Conservation (phyloP, 805 yeast genomes). For the Pichia eremophila region DNA sequence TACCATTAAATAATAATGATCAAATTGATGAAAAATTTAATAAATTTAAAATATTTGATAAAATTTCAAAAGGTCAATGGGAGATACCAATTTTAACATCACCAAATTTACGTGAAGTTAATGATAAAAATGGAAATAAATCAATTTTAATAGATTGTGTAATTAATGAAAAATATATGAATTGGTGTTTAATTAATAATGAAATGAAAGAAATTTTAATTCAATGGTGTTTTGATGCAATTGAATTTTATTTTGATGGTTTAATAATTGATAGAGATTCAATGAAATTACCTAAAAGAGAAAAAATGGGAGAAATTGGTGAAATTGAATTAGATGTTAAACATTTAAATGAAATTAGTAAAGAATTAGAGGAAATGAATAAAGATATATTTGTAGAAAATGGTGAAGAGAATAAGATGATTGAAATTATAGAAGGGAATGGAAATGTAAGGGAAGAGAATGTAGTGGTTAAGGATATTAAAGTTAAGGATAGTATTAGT, state of each 20-base stretch:
- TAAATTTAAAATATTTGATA: constrained; percentile 49
- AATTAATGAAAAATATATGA: constrained; percentile 51
- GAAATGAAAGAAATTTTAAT: constrained; percentile 58
- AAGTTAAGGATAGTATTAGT: background rate
- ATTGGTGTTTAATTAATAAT: constrained; percentile 48
- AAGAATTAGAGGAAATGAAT: constrained; percentile 23
- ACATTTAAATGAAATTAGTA: constrained; percentile 27
- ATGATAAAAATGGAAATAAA: constrained; percentile 60
- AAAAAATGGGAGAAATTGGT: constrained; percentile 64
- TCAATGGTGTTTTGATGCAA: constrained; percentile 79
- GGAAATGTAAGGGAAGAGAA: background rate
- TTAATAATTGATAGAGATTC: constrained; percentile 47
- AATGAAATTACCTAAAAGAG: constrained; percentile 60
- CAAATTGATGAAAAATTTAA: background rate
- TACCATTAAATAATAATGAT: constrained; percentile 35
- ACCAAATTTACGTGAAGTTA: constrained; percentile 36
- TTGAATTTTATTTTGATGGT: constrained; percentile 35
- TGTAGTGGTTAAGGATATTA: background rate
- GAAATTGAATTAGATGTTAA: constrained; percentile 36
- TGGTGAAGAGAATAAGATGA: background rate
- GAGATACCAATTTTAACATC: constrained; percentile 76
- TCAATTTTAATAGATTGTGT: constrained; percentile 75
- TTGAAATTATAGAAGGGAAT: background rate
- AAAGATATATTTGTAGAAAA: constrained; percentile 13
- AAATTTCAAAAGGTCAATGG: constrained; percentile 68